Evolutionary conservation across 768 basidiomycete species (phyloP).

Genomic region (Psilocybe sp.): DNA sequence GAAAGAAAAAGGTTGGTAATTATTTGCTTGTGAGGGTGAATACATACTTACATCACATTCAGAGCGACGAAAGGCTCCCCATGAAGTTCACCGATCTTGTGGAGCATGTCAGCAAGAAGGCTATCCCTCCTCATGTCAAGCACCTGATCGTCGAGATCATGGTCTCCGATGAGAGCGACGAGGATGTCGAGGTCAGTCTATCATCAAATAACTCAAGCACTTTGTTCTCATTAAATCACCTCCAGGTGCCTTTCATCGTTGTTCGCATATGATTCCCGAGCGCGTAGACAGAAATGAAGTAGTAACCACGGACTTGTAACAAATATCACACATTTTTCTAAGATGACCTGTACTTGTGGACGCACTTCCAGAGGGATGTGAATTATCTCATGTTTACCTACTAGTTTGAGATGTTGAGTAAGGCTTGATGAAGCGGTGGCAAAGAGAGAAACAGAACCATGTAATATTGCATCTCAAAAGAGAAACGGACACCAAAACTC

Average conservation of each 20-base stretch:
- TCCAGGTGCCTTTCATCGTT: slow-evolving; percentile 80
- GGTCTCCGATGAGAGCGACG: slow-evolving; percentile 87
- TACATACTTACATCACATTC: slow-evolving; percentile 1
- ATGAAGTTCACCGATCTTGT: slow-evolving; percentile 92
- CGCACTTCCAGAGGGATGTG: too few species aligned
- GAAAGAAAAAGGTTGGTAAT: slow-evolving; percentile 81
- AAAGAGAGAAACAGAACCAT: background rate
- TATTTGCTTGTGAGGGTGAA: background rate
- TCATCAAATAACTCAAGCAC: background rate
- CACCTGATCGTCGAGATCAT: slow-evolving; percentile 92
- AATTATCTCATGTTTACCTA: too few species aligned
- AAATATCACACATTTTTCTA: slow-evolving; percentile 4
- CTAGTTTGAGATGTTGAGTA: too few species aligned
- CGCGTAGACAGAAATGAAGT: slow-evolving; percentile 7
- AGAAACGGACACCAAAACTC: slow-evolving; percentile 19
- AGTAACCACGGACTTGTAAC: background rate
- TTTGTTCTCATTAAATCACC: background rate
- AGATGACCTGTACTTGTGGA: too few species aligned
- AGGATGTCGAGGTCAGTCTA: slow-evolving; percentile 84
- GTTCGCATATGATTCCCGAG: slow-evolving; percentile 47
- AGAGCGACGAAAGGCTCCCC: slow-evolving; percentile 85
- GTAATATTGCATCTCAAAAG: slow-evolving; percentile 4
- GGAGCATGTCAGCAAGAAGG: slow-evolving; percentile 93
- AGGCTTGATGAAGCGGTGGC: too few species aligned
- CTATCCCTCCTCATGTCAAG: slow-evolving; percentile 78